Evolutionary conservation across 192 early-diverging fungal genomes (phyloP), one percentile per base, ranked within the genome.

Genomic region (Coemansia sp.): DNA sequence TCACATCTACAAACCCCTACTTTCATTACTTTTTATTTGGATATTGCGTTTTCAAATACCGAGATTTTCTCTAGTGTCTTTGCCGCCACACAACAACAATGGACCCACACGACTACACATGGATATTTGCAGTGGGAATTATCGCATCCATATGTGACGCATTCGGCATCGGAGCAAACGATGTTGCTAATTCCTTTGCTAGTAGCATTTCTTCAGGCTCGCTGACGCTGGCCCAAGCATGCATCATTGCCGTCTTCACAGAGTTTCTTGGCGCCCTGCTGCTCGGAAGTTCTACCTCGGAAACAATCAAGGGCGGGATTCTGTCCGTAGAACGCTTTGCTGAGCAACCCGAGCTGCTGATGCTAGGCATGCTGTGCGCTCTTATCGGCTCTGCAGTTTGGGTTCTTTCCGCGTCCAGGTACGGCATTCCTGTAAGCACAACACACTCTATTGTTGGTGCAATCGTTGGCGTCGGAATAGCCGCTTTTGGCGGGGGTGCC

Each of bases 171-270:
- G 92, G 91, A 63, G 90, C 92, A 36, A 94, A 94, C 71, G 92
- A 94, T 80, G 91, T 95, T 32, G 90, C 93, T 71, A 95, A 95
- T 74, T 87, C 90, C 5, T 95, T 95, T 65, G 89, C 92, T 29
- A 91, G 90, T 34, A 92, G 92, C 29, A 90, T 94, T 59, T 89
- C 90, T 29, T 92, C 93, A 4, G 87, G 89, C 15, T 90, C 93
- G 14, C 69, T 95, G 20, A 90, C 87, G 14, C 67, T 94, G 36
- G 69, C 72, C 32, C 90, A 93, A 67, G 93, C 91, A 10, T 83
- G 83, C 62, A 70, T 84, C 32, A 90, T 94, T 67, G 93, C 93
- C 56, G 64, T 89, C 61, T 94, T 95, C 66, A 90, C 91, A 29
- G 93, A 94, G 74, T 90, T 92, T 45, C 61, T 88, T 8, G 92